Evolutionary conservation across 2,329 filamentous ascomycete genomes (phyloP), one percentile per base, ranked within the genome.

Genomic region (Fusarium caatingaense): DNA sequence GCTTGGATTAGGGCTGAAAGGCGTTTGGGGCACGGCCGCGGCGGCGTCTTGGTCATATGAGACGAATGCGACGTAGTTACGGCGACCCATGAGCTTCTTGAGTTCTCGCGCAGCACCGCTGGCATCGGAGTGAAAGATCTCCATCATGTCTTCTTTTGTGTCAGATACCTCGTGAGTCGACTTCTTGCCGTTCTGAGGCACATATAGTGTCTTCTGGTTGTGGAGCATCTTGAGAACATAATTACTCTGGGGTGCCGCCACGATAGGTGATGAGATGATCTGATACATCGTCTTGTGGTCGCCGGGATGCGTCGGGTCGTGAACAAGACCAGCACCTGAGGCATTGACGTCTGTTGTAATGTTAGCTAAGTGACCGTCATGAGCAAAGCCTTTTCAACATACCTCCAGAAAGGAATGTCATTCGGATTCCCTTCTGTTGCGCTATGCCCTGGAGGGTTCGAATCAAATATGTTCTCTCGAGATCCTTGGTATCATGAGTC

Each of bases 281-380:
- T 99, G 96, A 83, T 98, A 99, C 95, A 99, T 99, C 28, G 96
- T 98, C 83, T 98, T 99, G 86, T 98, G 94, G 80, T 98, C 94
- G 41, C 89, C 90, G 1, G 95, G 95, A 78, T 96, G 93, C 21
- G 92, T 88, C 0, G 96, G 96, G 80, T 99, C 96, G 80, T 99
- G 96, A 3, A 99, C 90, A 13, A 99, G 87, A 62, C 96, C 96
- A 23, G 96, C 96, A 70, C 96, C 96, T 71, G 93, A 94, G 75
- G 90, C 92, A 80, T 95, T 96, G 78, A 98, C 95, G 76, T 92
- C 90, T 91, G 68, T 8, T 42, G 42, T 37, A 16, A 21, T 47
- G 72, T 77, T 73, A 76, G 72, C 46, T 49, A 78, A 23, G 25
- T 27, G 23, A 32, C 15, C 27, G 10, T 16, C 21, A 16, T 21